phyloP scores from a whole-genome alignment of 345 rosid genomes.

The Eucalyptus polyanthemos region DNA sequence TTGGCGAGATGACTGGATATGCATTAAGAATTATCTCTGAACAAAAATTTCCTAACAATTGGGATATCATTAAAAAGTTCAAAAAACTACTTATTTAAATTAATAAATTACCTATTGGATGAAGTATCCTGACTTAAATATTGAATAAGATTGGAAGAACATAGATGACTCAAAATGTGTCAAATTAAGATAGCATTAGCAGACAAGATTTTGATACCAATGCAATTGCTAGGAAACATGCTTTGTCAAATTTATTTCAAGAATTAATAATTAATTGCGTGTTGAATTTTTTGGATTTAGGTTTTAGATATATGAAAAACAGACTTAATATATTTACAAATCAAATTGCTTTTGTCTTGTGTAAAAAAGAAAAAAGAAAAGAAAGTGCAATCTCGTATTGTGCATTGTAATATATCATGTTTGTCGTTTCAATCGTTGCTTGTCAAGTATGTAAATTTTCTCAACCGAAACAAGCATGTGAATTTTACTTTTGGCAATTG shows the following conservation, averaged over 20 bases:
- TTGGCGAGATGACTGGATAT: background rate
- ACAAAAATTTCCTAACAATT: background rate
- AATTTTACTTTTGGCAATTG: background rate
- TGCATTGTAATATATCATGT: background rate
- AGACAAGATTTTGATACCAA: background rate
- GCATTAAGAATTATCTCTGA: background rate
- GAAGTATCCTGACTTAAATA: background rate
- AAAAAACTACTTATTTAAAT: background rate
- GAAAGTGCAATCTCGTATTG: too few relatives aligned
- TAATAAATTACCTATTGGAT: background rate
- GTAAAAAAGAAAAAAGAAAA: too few relatives aligned
- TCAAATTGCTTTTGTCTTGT: background rate
- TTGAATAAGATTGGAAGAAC: background rate
- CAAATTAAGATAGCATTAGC: background rate
- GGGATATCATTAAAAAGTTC: background rate
- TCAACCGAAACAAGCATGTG: too few relatives aligned
- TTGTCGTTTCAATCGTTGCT: background rate
- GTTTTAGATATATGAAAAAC: background rate
- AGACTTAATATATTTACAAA: too few relatives aligned
- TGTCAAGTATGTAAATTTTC: background rate
- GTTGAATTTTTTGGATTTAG: background rate
- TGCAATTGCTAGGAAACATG: background rate
- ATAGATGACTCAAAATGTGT: background rate
- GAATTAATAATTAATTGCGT: background rate
- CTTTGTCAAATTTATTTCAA: background rate